Evolutionary conservation across 2,329 filamentous ascomycete genomes (phyloP).

Genomic region (Sclerotinia nivalis): DNA sequence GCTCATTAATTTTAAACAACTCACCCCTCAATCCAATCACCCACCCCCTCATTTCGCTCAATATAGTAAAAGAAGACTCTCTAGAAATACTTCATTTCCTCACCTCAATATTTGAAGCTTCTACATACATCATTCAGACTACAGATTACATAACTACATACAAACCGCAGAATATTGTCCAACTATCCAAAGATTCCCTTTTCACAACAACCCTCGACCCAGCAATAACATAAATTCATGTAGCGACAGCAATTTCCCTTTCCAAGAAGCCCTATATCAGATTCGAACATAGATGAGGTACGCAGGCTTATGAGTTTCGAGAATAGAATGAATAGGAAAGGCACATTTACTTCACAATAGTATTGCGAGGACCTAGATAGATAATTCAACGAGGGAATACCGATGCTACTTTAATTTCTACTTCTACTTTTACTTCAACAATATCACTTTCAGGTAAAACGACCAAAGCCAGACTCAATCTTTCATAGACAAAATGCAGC

Average conservation of each 20-base stretch:
- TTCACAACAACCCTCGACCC: slow-evolving; percentile 47
- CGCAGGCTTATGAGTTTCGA: slow-evolving; percentile 46
- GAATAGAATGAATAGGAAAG: slow-evolving; percentile 54
- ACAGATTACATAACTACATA: slow-evolving; percentile 43
- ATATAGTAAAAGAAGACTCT: slow-evolving; percentile 31
- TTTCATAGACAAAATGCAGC: no score
- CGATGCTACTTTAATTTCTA: slow-evolving; percentile 46
- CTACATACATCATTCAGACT: slow-evolving; percentile 44
- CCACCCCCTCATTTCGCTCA: background rate
- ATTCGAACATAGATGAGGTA: slow-evolving; percentile 21
- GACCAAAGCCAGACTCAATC: no score
- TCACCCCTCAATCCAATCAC: no score
- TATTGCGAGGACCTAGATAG: slow-evolving; percentile 57
- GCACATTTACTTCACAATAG: slow-evolving; percentile 57
- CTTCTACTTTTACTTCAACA: no score
- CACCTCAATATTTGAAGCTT: slow-evolving; percentile 52
- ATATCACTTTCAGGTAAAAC: no score
- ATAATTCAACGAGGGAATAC: slow-evolving; percentile 58
- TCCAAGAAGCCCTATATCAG: slow-evolving; percentile 42
- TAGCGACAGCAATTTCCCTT: slow-evolving; percentile 49
- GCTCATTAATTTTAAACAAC: background rate
- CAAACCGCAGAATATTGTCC: slow-evolving; percentile 46
- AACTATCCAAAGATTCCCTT: slow-evolving; percentile 50
- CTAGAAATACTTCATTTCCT: slow-evolving; percentile 41
- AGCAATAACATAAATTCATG: slow-evolving; percentile 48